Evolutionary conservation across 345 rosid genomes (phyloP).

Genomic region (Turritis glabra): DNA sequence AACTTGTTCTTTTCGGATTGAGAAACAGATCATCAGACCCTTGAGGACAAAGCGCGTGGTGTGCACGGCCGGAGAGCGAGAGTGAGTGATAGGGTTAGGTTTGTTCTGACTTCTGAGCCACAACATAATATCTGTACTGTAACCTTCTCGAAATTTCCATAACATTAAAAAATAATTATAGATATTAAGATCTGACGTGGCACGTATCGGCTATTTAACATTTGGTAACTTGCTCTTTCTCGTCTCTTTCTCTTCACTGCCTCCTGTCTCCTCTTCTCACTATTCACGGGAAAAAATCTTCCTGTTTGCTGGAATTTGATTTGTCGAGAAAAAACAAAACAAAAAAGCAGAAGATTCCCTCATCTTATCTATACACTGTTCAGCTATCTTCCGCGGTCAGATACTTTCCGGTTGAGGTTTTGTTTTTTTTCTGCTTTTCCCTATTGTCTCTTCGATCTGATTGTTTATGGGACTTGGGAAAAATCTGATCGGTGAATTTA

Average conservation of each 20-base stretch:
- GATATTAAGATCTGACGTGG: constrained; percentile 48
- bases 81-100: background rate
- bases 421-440: too few species aligned
- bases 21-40: background rate
- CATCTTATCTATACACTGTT: background rate
- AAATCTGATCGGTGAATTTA: background rate
- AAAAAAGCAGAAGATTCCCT: background rate
- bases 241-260: background rate
- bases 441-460: background rate
- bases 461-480: background rate
- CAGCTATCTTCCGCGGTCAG: background rate
- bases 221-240: constrained; percentile 16
- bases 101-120: constrained; percentile 57
- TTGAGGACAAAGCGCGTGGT: constrained; percentile 5
- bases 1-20: background rate
- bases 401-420: background rate
- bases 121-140: constrained; percentile 41
- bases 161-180: constrained; percentile 6
- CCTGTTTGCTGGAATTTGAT: constrained; percentile 7
- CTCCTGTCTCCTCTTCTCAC: background rate
- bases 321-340: background rate
- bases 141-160: constrained; percentile 53
- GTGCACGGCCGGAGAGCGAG: background rate
- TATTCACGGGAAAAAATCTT: background rate
- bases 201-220: constrained; percentile 8